Evolutionary conservation across 306 rosid species (phyloP), one percentile per base, ranked within the genome.

Genomic region (Quercus glauca): DNA sequence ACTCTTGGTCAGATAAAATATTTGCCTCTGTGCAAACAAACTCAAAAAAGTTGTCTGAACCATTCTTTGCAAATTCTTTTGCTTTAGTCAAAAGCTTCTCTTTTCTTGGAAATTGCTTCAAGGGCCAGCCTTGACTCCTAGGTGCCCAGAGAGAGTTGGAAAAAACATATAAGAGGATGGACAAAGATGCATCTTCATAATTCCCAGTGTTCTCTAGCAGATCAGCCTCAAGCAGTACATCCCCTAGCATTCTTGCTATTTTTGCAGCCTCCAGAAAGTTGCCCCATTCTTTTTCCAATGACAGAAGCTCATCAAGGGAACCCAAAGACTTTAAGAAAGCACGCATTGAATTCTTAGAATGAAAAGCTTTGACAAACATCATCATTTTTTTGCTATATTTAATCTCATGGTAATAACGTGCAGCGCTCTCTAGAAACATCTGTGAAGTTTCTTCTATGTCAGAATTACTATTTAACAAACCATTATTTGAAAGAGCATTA

Each of bases 111-210:
- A 87, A 92, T 57, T 41, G 64, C 78, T 86, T 85, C 67, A 90
- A 71, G 49, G 95, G 97, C 95, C 97, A 92, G n/a, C 90, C 95
- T 74, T 82, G 79, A 51, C 91, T 79, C 65, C 92, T 93, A 1
- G 59, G 71, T 17, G 87, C 86, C 95, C 97, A 92, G 65, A 90
- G 91, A 72, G 95, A 92, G 75, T 79, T 85, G 45, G 85, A 80
- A 26, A 87, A 82, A 25, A 89, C 91, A 60, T 89, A 82, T 1
- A 71, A 71, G 20, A 91, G 74, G 57, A 88, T n/a, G 19, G 77
- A 88, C 23, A 41, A 82, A 56, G 77, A 85, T 15, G 96, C 96
- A 18, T 89, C 86, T 31, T 23, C 51, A 69, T 79, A 86, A 55
- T 89, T 81, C 26, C 89, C 85, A 25, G 86, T 90, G 76, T 89